Percentiles rank a stretch among this genome's conserved stretches.
phyloP scores from a whole-genome alignment of 2,329 filamentous ascomycete species.

The Pseudocercospora vitis region DNA sequence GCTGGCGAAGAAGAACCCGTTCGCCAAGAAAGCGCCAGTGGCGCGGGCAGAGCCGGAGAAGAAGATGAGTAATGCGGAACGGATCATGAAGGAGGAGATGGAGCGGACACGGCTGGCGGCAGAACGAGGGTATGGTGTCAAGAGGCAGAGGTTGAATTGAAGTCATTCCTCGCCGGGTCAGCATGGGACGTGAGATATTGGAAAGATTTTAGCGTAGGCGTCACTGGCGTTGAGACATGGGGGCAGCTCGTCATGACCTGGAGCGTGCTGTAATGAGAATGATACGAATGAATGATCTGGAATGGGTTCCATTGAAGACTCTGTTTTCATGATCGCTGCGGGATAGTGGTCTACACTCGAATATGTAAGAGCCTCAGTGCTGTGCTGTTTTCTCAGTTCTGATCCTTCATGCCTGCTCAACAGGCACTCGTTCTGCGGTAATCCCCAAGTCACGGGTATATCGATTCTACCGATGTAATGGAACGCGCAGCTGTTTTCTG shows the following conservation, averaged over 20 bases:
- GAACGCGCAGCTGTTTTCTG: not conserved
- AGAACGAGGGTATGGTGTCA: constrained; percentile 26
- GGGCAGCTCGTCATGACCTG: constrained; percentile 1
- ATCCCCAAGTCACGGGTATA: not conserved
- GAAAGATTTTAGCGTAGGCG: constrained; percentile 17
- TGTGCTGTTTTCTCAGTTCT: constrained; percentile 11
- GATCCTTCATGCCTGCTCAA: constrained; percentile 13
- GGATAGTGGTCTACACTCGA: constrained; percentile 4
- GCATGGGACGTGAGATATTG: too few relatives aligned
- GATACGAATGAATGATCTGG: not conserved
- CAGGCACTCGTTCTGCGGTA: not conserved
- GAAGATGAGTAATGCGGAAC: constrained; percentile 84
- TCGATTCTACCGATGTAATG: constrained; percentile 2
- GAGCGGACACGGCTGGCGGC: constrained; percentile 42
- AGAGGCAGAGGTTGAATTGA: constrained; percentile 22
- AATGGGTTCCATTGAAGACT: too few relatives aligned
- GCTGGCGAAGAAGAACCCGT: constrained; percentile 72
- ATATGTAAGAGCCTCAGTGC: not conserved
- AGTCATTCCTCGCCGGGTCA: too few relatives aligned
- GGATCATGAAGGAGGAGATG: constrained; percentile 72
- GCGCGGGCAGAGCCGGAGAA: constrained; percentile 61
- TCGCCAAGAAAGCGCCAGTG: constrained; percentile 64
- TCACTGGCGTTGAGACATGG: not conserved
- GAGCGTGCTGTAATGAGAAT: not conserved
- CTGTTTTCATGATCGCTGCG: not conserved